Evolutionary conservation across 495 filamentous ascomycete genomes (phyloP).

Genomic region (Clavariopsis aquatica): DNA sequence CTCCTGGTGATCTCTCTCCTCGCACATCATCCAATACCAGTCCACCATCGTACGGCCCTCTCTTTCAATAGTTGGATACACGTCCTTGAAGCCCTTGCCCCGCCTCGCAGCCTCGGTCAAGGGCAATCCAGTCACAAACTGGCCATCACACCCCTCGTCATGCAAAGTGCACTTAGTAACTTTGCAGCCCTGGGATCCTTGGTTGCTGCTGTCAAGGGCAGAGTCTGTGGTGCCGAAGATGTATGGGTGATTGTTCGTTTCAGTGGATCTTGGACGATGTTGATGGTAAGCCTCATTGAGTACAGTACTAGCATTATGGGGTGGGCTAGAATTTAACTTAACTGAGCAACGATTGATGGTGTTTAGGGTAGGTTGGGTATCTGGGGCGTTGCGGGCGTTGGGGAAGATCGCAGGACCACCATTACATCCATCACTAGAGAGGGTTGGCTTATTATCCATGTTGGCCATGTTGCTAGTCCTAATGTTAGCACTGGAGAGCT

Average conservation of each 20-base stretch:
- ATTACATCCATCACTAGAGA: neutral
- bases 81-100: neutral
- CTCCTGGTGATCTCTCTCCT: neutral
- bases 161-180: neutral
- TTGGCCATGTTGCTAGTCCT: neutral
- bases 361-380: neutral
- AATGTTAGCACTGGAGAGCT: neutral
- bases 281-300: neutral
- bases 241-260: neutral
- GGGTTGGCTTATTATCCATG: neutral
- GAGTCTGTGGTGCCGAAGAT: neutral
- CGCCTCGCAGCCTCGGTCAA: neutral
- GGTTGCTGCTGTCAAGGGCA: neutral
- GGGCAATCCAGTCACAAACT: neutral
- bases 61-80: neutral
- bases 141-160: neutral
- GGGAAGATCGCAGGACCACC: neutral
- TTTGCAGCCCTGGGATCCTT: neutral
- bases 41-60: neutral
- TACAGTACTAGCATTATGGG: neutral
- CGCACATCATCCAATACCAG: neutral
- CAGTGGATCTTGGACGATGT: neutral
- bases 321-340: neutral
- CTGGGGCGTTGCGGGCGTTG: neutral
- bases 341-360: too few species aligned